Conservation (phyloP, 495 filamentous ascomycete species). For the Aspergillus affinis region DNA sequence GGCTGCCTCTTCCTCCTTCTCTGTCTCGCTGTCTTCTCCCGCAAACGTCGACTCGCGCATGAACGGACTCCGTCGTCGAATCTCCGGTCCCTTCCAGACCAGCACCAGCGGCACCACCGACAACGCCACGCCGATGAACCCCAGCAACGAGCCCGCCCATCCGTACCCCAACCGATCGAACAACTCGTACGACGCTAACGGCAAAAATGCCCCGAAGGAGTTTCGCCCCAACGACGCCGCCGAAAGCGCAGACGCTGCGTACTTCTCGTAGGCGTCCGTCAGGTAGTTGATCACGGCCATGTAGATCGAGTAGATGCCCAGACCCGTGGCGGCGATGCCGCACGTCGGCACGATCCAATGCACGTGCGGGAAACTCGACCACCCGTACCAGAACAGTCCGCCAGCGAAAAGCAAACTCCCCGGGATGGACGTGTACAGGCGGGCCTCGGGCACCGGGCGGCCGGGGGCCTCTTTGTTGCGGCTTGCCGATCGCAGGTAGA, state of each 20-base stretch:
- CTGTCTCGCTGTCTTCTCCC: not conserved
- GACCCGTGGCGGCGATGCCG: constrained; percentile 31
- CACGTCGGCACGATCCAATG: constrained; percentile 45
- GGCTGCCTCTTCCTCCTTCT: not conserved
- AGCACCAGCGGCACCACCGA: constrained; percentile 39
- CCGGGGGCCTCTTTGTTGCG: constrained; percentile 31
- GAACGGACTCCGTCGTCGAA: constrained; percentile 35
- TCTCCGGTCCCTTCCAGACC: constrained; percentile 36
- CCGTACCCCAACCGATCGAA: constrained; percentile 42
- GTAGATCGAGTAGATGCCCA: constrained; percentile 48
- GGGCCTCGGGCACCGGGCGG: constrained; percentile 38
- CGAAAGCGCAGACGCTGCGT: constrained; percentile 37
- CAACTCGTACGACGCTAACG: constrained; percentile 38
- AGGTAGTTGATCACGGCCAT: constrained; percentile 50
- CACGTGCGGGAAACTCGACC: constrained; percentile 29
- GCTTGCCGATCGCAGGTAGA: constrained; percentile 33
- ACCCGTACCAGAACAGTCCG: constrained; percentile 46
- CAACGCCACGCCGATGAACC: constrained; percentile 39
- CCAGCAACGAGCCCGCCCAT: constrained; percentile 45
- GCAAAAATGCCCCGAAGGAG: constrained; percentile 35
- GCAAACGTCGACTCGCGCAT: constrained; percentile 35
- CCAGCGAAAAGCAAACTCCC: constrained; percentile 43
- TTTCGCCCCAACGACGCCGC: constrained; percentile 38
- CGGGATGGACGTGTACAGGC: constrained; percentile 40
- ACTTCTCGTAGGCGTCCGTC: constrained; percentile 46